A percentile compares a stretch with the other conserved stretches of the same genome.
Conservation (phyloP, 2,329 filamentous ascomycete species). For the Pyricularia sp. region DNA sequence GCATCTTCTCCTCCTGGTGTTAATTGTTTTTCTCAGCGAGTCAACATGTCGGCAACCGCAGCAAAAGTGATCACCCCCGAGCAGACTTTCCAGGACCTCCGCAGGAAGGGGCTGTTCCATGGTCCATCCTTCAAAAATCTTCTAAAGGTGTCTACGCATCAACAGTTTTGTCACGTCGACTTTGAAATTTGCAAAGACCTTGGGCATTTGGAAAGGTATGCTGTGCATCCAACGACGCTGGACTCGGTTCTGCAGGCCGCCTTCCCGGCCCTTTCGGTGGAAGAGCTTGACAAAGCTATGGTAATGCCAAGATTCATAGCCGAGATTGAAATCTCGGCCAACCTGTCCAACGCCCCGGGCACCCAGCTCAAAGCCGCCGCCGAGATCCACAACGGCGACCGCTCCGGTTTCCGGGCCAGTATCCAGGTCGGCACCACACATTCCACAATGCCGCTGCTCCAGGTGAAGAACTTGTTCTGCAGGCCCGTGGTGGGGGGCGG, state of each 20-base stretch:
- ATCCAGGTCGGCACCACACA: not conserved
- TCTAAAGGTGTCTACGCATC: not conserved
- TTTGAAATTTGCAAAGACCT: not conserved
- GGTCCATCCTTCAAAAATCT: not conserved
- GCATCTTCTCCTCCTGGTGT: not conserved
- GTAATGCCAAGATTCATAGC: not conserved
- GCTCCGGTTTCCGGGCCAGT: not conserved
- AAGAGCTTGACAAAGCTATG: not conserved
- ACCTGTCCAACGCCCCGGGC: not conserved
- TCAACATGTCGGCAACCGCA: not conserved
- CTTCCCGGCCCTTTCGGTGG: not conserved
- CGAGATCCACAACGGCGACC: constrained; percentile 2
- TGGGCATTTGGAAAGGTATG: not conserved
- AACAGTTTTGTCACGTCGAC: not conserved
- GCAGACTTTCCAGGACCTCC: not conserved
- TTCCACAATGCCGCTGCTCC: not conserved
- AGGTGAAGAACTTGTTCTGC: not conserved
- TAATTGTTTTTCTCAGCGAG: not conserved
- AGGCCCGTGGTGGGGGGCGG: not conserved
- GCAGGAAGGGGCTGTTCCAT: not conserved
- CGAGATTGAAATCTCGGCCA: not conserved
- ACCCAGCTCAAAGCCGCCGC: not conserved
- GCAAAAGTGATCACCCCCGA: not conserved
- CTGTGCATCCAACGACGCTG: constrained; percentile 5
- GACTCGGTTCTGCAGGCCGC: constrained; percentile 4